A percentile compares a stretch with the other conserved stretches of the same genome.
Conservation (phyloP, 148 eudicot species). For the Talinum fruticosum region DNA sequence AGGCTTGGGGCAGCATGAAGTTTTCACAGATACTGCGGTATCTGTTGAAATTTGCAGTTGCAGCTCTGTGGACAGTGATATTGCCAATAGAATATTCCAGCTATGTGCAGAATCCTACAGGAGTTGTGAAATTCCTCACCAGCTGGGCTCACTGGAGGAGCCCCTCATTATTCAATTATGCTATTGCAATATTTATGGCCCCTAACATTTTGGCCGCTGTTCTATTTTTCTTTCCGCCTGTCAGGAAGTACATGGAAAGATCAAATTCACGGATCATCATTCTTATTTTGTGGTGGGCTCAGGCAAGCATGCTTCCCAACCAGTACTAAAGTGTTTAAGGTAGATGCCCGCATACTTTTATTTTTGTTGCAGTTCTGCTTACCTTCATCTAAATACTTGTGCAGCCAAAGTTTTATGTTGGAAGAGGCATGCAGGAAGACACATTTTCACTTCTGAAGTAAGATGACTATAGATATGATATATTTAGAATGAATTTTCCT, state of each 20-base stretch:
- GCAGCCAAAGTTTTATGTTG: conserved; percentile 95
- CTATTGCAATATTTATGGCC: conserved; percentile 71
- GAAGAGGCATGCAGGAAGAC: conserved; percentile 99
- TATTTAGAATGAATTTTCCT: conserved; percentile 15
- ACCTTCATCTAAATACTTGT: conserved; percentile 15
- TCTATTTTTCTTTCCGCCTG: conserved; percentile 69
- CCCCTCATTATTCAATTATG: conserved; percentile 58
- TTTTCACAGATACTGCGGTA: conserved; percentile 79
- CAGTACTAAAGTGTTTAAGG: background rate
- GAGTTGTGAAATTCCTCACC: conserved; percentile 61
- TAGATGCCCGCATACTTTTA: background rate
- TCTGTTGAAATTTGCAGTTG: conserved; percentile 68
- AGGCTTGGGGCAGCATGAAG: conserved; percentile 95
- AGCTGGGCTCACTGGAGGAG: conserved; percentile 58
- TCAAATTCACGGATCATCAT: conserved; percentile 70
- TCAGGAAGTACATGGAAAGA: conserved; percentile 72
- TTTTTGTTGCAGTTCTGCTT: conserved; percentile 1
- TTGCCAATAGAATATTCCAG: conserved; percentile 77
- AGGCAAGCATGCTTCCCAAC: conserved; percentile 52
- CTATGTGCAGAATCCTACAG: conserved; percentile 58
- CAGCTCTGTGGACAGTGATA: conserved; percentile 85
- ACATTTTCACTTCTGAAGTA: conserved; percentile 86
- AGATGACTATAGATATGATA: conserved; percentile 27
- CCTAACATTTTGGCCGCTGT: conserved; percentile 71
- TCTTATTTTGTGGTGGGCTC: conserved; percentile 93